Evolutionary conservation across 2,329 filamentous ascomycete genomes (phyloP).

Genomic region (Alternaria atra): DNA sequence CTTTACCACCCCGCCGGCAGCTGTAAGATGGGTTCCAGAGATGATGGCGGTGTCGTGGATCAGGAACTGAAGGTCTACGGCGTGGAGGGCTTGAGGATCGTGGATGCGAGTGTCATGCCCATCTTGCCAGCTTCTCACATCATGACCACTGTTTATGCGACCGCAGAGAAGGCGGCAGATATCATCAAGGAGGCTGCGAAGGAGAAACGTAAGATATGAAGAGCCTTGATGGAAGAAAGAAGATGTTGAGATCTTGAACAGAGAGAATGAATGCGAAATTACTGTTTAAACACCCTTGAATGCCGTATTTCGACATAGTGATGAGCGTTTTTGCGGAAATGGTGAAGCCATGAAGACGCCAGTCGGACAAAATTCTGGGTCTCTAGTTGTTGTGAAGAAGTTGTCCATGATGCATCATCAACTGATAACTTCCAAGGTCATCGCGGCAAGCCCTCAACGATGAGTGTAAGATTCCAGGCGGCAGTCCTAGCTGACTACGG

Average conservation of each 20-base stretch:
- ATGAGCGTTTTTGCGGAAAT: neutral
- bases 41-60: slow-evolving; percentile 42
- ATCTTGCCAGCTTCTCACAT: slow-evolving; percentile 30
- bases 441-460: neutral
- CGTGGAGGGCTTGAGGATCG: slow-evolving; percentile 27
- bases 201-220: neutral
- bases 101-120: slow-evolving; percentile 31
- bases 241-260: neutral
- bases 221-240: neutral
- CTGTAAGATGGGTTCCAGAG: slow-evolving; percentile 36
- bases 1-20: slow-evolving; percentile 40
- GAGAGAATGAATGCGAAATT: neutral
- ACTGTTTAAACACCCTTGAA: neutral
- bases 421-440: neutral
- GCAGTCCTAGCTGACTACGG: neutral
- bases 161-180: slow-evolving; percentile 31
- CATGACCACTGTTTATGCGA: slow-evolving; percentile 32
- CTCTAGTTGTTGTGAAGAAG: neutral
- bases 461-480: neutral
- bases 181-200: slow-evolving; percentile 13
- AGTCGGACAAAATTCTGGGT: neutral
- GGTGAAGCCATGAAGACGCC: neutral
- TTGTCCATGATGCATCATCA: neutral
- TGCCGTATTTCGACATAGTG: neutral
- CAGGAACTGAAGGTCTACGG: slow-evolving; percentile 37